Percentiles rank a stretch among this genome's conserved stretches.
phyloP scores from a whole-genome alignment of 306 rosid species.

The Prunus persica region Prunus_persica_NCBIv2 NC_034014.1:9836001-9836500 shows the following conservation, averaged over 20 bases:
- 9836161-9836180: not conserved
- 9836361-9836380: too few species aligned
- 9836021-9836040: conserved; percentile 68
- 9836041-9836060: conserved; percentile 82
- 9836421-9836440: too few species aligned
- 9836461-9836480: too few species aligned
- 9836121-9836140: not conserved
- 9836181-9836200: not conserved
- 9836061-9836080: conserved; percentile 91
- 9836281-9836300: too few species aligned
- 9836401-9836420: too few species aligned
- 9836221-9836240: not conserved
- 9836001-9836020: conserved; percentile 59
- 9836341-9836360: conserved; percentile 1
- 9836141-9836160: not conserved
- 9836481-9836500: too few species aligned
- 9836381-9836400: too few species aligned
- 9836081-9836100: conserved; percentile 42
- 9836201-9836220: not conserved
- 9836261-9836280: too few species aligned
- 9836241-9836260: not conserved
- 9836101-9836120: not conserved
- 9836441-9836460: too few species aligned
- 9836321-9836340: not conserved
- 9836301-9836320: too few species aligned